Conservation (phyloP, 139 green algal genomes). For the Axilococcus clingmanii region DNA sequence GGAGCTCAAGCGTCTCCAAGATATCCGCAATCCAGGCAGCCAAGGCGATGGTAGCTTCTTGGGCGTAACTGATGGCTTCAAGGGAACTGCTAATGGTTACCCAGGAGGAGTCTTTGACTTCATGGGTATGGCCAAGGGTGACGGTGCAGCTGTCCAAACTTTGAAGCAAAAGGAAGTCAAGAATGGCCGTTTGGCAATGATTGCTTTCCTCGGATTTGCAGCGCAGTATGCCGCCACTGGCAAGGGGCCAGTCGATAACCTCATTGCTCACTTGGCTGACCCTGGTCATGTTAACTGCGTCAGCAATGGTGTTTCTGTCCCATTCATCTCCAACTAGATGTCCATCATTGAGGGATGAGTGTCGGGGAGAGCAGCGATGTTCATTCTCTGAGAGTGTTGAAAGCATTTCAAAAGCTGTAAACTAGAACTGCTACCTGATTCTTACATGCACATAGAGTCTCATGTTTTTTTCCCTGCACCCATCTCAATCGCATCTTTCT, state of each 20-base stretch:
- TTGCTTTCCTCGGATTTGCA: conserved; percentile 66
- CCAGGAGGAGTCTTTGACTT: conserved; percentile 68
- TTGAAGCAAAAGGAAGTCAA: conserved; percentile 85
- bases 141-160: conserved; percentile 32
- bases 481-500: conserved; percentile 29
- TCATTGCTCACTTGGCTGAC: conserved; percentile 26
- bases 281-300: conserved; percentile 20
- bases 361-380: not conserved
- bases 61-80: conserved; percentile 71
- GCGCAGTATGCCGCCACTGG: conserved; percentile 74
- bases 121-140: conserved; percentile 61
- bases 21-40: conserved; percentile 74
- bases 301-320: conserved; percentile 11
- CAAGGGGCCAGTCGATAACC: conserved; percentile 41
- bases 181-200: conserved; percentile 83
- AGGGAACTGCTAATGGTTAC: conserved; percentile 57
- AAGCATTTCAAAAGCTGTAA: not conserved
- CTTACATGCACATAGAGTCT: conserved; percentile 5
- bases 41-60: conserved; percentile 79
- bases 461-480: conserved; percentile 3
- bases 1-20: conserved; percentile 67
- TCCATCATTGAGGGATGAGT: not conserved
- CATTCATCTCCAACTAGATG: conserved; percentile 10
- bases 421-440: not conserved
- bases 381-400: not conserved